phyloP scores from a whole-genome alignment of 495 filamentous ascomycete genomes.

The Coniosporium apollinis region DNA sequence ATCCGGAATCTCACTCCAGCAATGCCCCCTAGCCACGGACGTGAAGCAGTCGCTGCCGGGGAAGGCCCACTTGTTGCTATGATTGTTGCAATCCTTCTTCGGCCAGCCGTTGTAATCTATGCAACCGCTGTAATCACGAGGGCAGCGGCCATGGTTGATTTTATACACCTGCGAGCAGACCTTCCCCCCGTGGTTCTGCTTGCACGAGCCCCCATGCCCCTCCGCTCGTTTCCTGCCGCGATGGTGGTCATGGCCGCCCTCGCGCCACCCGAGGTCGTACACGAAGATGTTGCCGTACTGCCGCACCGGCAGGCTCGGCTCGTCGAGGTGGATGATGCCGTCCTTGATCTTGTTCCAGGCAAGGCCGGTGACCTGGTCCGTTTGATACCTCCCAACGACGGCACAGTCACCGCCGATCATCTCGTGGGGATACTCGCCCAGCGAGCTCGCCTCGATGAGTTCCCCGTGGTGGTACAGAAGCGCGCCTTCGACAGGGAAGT shows the following conservation, averaged over 20 bases:
- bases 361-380: slow-evolving; percentile 7
- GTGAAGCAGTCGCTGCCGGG: not conserved
- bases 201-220: not conserved
- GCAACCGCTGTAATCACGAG: not conserved
- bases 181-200: not conserved
- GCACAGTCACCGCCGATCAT: slow-evolving; percentile 4
- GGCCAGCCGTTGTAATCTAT: not conserved
- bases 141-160: not conserved
- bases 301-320: not conserved
- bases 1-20: not conserved
- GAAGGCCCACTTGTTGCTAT: not conserved
- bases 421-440: slow-evolving; percentile 7
- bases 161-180: not conserved
- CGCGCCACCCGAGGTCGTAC: slow-evolving; percentile 8
- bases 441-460: slow-evolving; percentile 6
- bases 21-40: not conserved
- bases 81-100: not conserved
- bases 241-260: not conserved
- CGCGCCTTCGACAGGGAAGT: slow-evolving; percentile 11
- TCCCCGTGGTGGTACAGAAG: slow-evolving; percentile 6
- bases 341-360: slow-evolving; percentile 3
- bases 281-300: slow-evolving; percentile 4
- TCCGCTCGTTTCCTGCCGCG: not conserved
- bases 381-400: slow-evolving; percentile 9
- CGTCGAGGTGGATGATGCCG: slow-evolving; percentile 8